These are phyloP conservation scores for Pelargonium myrrhifolium DNA, from an alignment of 441 rosid species.

Conservation along the genomic window DNA sequence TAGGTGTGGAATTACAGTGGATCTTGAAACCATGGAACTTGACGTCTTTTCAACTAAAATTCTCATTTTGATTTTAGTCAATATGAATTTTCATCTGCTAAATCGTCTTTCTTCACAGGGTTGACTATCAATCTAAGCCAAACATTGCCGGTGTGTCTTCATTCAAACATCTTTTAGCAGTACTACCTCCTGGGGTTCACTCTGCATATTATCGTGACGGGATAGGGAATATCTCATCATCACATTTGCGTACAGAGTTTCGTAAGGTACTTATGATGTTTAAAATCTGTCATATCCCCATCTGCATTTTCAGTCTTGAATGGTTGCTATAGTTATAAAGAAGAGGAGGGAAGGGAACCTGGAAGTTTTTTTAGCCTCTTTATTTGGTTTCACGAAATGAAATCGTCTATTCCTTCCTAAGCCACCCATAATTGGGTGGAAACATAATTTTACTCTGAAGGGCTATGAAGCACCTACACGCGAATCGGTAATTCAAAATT, in stretches of 20 bases:
- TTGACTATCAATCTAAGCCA: conserved; percentile 83
- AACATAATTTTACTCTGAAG: background rate
- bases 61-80: conserved; percentile 3
- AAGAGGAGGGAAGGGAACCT: background rate
- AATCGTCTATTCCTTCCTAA: background rate
- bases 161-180: conserved; percentile 66
- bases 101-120: conserved; percentile 52
- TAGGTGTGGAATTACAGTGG: background rate
- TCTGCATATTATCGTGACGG: conserved; percentile 93
- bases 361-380: background rate
- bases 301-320: background rate
- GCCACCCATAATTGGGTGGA: background rate
- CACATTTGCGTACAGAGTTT: conserved; percentile 67
- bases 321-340: background rate
- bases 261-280: conserved; percentile 45
- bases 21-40: background rate
- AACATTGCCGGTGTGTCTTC: conserved; percentile 60
- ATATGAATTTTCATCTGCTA: conserved; percentile 4
- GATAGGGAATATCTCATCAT: conserved; percentile 96
- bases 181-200: conserved; percentile 89
- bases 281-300: conserved; percentile 1
- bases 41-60: background rate
- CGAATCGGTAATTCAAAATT: too few species aligned
- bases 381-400: background rate
- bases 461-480: too few species aligned